A percentile compares a stretch with the other conserved stretches of the same genome.
Evolutionary conservation across 1,139 yeast species (phyloP).

Genomic region (Suhomyces maxii): DNA sequence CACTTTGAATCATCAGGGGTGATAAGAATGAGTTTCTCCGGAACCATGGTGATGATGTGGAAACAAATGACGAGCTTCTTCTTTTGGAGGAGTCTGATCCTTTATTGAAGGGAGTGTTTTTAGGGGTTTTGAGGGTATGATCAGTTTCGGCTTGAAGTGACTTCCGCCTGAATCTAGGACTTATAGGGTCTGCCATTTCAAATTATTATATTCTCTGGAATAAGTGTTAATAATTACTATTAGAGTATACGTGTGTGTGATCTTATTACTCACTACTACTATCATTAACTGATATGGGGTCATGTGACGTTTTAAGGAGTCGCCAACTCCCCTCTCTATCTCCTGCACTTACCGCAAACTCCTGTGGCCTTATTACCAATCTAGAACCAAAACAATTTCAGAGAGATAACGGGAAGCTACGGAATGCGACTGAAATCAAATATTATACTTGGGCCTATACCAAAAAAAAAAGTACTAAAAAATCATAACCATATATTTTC

Average conservation of each 20-base stretch:
- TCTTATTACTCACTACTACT: conserved; percentile 4
- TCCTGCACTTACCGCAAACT: not conserved
- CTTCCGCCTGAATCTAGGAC: conserved; percentile 2
- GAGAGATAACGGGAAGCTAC: not conserved
- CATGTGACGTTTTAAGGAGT: conserved; percentile 8
- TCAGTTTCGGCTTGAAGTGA: not conserved
- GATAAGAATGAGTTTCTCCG: conserved; percentile 64
- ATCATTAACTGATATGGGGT: conserved; percentile 4
- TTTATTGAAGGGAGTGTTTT: conserved; percentile 3
- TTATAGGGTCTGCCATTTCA: conserved; percentile 2
- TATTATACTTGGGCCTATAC: too few species aligned
- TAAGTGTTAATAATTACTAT: not conserved
- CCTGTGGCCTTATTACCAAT: not conserved
- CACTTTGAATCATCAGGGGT: conserved; percentile 60
- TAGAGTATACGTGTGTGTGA: not conserved
- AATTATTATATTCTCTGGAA: not conserved
- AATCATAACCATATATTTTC: conserved; percentile 1
- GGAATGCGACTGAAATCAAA: too few species aligned
- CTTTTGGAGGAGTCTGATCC: conserved; percentile 19
- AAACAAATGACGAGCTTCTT: conserved; percentile 46
- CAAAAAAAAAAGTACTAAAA: not conserved
- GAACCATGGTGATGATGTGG: conserved; percentile 54
- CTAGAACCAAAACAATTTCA: not conserved
- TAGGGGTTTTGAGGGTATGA: not conserved
- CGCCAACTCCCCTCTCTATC: not conserved